phyloP scores from a whole-genome alignment of 1,284 basidiomycete genomes.

The Boletus austroedulis region DNA sequence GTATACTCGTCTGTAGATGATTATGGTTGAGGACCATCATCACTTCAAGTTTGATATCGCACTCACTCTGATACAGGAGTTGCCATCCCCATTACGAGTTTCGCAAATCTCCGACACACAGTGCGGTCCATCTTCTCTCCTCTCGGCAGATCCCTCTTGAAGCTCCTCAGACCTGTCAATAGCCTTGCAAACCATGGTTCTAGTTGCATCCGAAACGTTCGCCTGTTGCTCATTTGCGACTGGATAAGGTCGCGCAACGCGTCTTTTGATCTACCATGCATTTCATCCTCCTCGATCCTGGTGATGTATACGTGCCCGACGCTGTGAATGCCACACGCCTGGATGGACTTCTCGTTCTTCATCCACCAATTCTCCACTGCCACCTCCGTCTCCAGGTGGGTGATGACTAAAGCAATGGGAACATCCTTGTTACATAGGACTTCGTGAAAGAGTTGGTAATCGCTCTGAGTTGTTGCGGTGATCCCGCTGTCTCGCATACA shows the following conservation, averaged over 20 bases:
- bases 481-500: conserved; percentile 41
- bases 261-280: conserved; percentile 25
- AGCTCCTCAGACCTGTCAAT: conserved; percentile 20
- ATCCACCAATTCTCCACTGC: conserved; percentile 42
- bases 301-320: conserved; percentile 41
- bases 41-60: background rate
- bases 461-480: conserved; percentile 33
- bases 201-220: conserved; percentile 25
- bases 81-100: too few species aligned
- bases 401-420: conserved; percentile 40
- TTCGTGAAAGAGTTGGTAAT: conserved; percentile 39
- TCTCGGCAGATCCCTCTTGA: conserved; percentile 23
- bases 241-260: conserved; percentile 19
- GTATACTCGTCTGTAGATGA: conserved; percentile 22
- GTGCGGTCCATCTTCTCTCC: conserved; percentile 28
- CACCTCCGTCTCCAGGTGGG: conserved; percentile 39
- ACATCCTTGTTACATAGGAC: conserved; percentile 37
- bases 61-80: conserved; percentile 25
- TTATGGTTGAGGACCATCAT: conserved; percentile 7
- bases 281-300: conserved; percentile 31
- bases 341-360: conserved; percentile 35
- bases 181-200: conserved; percentile 28
- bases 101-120: too few species aligned
- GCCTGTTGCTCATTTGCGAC: conserved; percentile 13
- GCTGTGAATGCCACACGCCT: conserved; percentile 33